Conservation (phyloP, 768 basidiomycete genomes). For the Leccinum obscurum region DNA sequence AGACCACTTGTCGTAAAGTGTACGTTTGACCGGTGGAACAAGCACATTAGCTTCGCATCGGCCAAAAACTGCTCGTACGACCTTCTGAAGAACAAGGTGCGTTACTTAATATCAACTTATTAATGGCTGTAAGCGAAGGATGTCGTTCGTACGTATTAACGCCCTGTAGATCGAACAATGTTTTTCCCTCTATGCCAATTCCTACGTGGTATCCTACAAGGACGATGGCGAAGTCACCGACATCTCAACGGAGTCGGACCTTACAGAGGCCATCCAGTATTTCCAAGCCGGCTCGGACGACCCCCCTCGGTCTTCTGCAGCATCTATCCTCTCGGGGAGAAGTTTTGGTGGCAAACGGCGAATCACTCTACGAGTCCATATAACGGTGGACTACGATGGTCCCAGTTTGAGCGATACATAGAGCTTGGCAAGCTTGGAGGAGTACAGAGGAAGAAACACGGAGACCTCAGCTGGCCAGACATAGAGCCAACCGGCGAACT, state of each 20-base stretch:
- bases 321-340: conserved; percentile 67
- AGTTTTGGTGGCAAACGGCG: conserved; percentile 69
- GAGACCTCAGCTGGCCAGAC: conserved; percentile 44
- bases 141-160: conserved; percentile 2
- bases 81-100: conserved; percentile 69
- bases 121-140: not conserved
- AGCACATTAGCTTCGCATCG: conserved; percentile 77
- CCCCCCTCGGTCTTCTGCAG: conserved; percentile 64
- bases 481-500: conserved; percentile 42
- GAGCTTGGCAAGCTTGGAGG: conserved; percentile 77
- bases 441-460: conserved; percentile 58
- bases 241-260: conserved; percentile 69
- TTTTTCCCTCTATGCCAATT: conserved; percentile 68
- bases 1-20: conserved; percentile 83
- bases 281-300: conserved; percentile 79
- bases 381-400: conserved; percentile 87
- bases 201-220: conserved; percentile 77
- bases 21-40: conserved; percentile 69
- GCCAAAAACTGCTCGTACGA: conserved; percentile 80
- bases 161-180: conserved; percentile 73
- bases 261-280: conserved; percentile 86
- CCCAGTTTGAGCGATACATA: conserved; percentile 88
- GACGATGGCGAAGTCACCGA: conserved; percentile 80
- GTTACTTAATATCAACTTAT: conserved; percentile 18
- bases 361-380: conserved; percentile 74